Evolutionary conservation across 2,329 filamentous ascomycete species (phyloP).

Genomic region (Fusarium xyrophilum): DNA sequence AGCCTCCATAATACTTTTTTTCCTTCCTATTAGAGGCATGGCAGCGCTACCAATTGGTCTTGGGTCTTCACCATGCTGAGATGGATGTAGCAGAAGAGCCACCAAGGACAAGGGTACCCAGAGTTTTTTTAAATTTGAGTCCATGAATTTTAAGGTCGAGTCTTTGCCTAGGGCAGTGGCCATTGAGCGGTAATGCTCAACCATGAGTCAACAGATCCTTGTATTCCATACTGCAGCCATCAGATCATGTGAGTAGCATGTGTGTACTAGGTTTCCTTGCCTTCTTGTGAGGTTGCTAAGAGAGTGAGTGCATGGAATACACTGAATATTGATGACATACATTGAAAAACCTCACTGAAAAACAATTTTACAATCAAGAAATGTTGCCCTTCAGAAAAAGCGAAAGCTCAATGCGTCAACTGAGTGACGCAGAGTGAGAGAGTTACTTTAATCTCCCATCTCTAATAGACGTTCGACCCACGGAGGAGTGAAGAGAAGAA

Average conservation of each 20-base stretch:
- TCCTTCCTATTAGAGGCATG: not conserved
- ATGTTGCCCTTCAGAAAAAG: constrained; percentile 58
- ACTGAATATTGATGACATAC: not conserved
- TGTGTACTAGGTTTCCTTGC: not conserved
- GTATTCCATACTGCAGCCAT: not conserved
- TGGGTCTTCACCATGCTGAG: not conserved
- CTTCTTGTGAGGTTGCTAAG: not conserved
- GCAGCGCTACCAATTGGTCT: not conserved
- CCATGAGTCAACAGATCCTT: constrained; percentile 7
- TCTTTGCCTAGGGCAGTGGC: not conserved
- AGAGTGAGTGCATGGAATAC: not conserved
- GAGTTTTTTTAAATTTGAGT: not conserved
- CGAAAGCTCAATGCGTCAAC: constrained; percentile 53
- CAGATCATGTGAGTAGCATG: not conserved
- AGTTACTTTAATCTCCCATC: constrained; percentile 59
- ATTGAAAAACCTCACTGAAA: not conserved
- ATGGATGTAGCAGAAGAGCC: not conserved
- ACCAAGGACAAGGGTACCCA: not conserved
- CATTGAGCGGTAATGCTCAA: not conserved
- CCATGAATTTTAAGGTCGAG: not conserved
- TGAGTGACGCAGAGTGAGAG: constrained; percentile 60
- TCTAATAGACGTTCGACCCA: constrained; percentile 63
- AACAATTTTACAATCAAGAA: not conserved
- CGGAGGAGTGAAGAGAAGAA: constrained; percentile 56
- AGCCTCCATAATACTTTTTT: not conserved